Percentiles rank a stretch among this genome's conserved stretches.
Conservation (phyloP, 805 yeast genomes). For the Dipodascus geniculatus region DNA sequence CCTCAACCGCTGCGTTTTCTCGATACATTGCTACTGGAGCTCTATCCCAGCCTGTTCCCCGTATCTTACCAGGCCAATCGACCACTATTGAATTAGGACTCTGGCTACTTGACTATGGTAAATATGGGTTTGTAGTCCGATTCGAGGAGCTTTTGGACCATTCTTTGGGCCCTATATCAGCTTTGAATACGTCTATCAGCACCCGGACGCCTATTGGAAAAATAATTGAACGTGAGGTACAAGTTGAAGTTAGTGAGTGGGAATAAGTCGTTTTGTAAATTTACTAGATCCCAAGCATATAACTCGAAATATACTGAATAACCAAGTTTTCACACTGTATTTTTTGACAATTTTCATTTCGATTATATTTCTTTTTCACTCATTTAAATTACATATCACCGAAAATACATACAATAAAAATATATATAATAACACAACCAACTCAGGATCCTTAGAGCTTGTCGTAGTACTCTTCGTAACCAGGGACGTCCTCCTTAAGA, state of each 20-base stretch:
- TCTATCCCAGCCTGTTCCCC: not conserved
- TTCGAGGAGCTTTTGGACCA: not conserved
- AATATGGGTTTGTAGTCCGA: not conserved
- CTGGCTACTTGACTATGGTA: not conserved
- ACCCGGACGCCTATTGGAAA: too few relatives aligned
- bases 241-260: not conserved
- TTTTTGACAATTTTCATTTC: not conserved
- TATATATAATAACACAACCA: not conserved
- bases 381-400: not conserved
- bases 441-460: constrained; percentile 27
- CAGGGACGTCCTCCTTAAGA: constrained; percentile 94
- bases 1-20: not conserved
- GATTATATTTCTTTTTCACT: not conserved
- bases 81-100: not conserved
- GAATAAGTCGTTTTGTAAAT: not conserved
- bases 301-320: not conserved
- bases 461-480: constrained; percentile 95
- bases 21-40: not conserved
- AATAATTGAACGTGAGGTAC: not conserved
- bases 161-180: too few relatives aligned
- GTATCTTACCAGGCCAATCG: not conserved
- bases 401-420: not conserved
- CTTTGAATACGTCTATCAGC: too few relatives aligned
- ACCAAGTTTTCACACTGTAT: not conserved
- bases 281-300: too few relatives aligned